Evolutionary conservation across 163 green algal species (phyloP), one percentile per base, ranked within the genome.

Genomic region (Chlamydomonas reinhardtii): DNA sequence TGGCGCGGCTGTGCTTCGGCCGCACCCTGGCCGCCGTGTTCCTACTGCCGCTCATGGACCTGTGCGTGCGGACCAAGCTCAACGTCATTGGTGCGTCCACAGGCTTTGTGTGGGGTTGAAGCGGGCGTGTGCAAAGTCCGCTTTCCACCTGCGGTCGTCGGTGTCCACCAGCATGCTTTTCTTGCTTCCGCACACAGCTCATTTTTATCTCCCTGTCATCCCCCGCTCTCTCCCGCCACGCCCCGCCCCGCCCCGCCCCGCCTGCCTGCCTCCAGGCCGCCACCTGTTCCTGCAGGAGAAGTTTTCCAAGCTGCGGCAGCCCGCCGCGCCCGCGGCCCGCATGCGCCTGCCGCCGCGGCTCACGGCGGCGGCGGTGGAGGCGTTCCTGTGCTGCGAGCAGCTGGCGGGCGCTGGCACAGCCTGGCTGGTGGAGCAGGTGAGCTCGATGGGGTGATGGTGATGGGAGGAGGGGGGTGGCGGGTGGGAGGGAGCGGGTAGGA

Each of bases 251-350:
- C 48, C 61, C 75, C 29, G 0, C 65, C 29, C 37, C 31, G 52
- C 22, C 35, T 65, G 0, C 20, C 25, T 5, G 1, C 32, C 48
- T 32, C 6, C 83, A 88, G 83, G 83, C n/a, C 73, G 74, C 22
- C 83, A 88, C 52, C 65, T 88, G 73, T 88, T 88, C 74, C 74
- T 88, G 43, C 83, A 88, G 64, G 83, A 88, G 83, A 88, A 88
- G 74, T 80, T 88, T 35, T 83, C 64, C 43, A 88, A 84, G 74
- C 83, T 88, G 64, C 74, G 68, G 52, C 73, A 78, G 83, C 83
- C 83, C 19, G 35, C 74, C 4, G 73, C 37, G 56, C 59, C 81
- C 29, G 71, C 71, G 1, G 59, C 56, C 0, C 81, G 81, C 56
- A 80, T 80, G 56, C 70, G 81, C 37, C 62, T 90, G 54, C 86